Conservation (phyloP, 208 protist genomes). For the Crithidia sp. region DNA sequence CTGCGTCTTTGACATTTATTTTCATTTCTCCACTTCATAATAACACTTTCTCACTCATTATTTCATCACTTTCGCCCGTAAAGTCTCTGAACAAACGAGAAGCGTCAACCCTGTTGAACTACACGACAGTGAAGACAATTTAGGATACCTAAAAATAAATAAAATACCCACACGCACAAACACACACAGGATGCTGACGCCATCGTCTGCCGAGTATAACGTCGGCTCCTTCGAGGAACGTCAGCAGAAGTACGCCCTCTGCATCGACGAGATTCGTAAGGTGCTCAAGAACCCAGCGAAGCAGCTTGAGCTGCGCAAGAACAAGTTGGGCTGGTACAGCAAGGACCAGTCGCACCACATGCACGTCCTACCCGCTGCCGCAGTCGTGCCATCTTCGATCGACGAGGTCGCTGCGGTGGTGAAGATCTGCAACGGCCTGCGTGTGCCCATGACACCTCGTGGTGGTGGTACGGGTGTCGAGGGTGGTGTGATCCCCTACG, state of each 20-base stretch:
- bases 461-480: constrained; percentile 59
- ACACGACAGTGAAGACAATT: no score
- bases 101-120: no score
- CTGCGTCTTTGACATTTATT: no score
- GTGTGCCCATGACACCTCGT: constrained; percentile 54
- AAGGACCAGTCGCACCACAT: constrained; percentile 42
- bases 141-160: neutral
- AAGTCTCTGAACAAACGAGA: no score
- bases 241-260: constrained; percentile 37
- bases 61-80: no score
- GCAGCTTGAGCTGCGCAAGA: constrained; percentile 36
- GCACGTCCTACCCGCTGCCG: constrained; percentile 33
- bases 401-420: constrained; percentile 42
- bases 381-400: constrained; percentile 30
- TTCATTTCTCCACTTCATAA: no score
- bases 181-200: neutral
- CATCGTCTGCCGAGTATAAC: constrained; percentile 10
- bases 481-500: constrained; percentile 60
- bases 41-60: no score
- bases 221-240: constrained; percentile 23
- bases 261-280: constrained; percentile 34
- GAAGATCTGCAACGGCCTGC: constrained; percentile 38
- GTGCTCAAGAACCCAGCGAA: constrained; percentile 37
- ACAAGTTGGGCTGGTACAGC: constrained; percentile 38
- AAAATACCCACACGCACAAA: neutral